A percentile compares a stretch with the other conserved stretches of the same genome.
phyloP scores from a whole-genome alignment of 2,329 filamentous ascomycete species.

The Raffaelea arxii region DNA sequence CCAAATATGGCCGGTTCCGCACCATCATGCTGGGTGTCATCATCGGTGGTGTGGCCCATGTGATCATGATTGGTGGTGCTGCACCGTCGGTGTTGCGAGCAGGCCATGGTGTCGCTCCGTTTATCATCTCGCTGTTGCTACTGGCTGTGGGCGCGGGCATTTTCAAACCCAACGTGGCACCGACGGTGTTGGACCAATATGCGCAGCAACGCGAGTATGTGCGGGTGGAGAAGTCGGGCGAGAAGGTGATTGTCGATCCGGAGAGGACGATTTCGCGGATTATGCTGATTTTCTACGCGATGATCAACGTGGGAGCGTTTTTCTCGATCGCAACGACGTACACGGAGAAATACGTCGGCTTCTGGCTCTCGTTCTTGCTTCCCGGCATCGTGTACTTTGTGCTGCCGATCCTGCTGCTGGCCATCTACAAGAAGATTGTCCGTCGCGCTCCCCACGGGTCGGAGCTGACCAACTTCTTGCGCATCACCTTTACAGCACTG shows the following conservation, averaged over 20 bases:
- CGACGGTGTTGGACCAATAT: slow-evolving; percentile 34
- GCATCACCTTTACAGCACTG: slow-evolving; percentile 43
- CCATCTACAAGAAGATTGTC: slow-evolving; percentile 48
- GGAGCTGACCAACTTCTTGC: slow-evolving; percentile 49
- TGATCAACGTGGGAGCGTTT: slow-evolving; percentile 59
- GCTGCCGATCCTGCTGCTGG: slow-evolving; percentile 46
- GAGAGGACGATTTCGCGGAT: slow-evolving; percentile 36
- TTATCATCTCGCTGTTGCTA: slow-evolving; percentile 52
- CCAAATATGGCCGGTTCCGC: slow-evolving; percentile 55
- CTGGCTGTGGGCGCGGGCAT: slow-evolving; percentile 60
- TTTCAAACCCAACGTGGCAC: slow-evolving; percentile 54
- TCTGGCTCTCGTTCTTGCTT: slow-evolving; percentile 57
- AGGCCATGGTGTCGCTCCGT: slow-evolving; percentile 45
- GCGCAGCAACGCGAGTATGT: slow-evolving; percentile 28
- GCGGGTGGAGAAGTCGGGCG: slow-evolving; percentile 19
- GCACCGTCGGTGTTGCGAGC: slow-evolving; percentile 46
- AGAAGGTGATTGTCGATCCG: slow-evolving; percentile 36
- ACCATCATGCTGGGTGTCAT: slow-evolving; percentile 49
- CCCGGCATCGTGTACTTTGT: slow-evolving; percentile 44
- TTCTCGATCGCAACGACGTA: slow-evolving; percentile 57
- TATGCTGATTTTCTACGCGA: slow-evolving; percentile 44
- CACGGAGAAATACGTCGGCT: slow-evolving; percentile 66
- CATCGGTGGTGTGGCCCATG: slow-evolving; percentile 51
- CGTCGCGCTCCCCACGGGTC: slow-evolving; percentile 53
- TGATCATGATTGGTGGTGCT: slow-evolving; percentile 55